A percentile compares a stretch with the other conserved stretches of the same genome.
phyloP scores from a whole-genome alignment of 2,329 filamentous ascomycete species.

The Aulographum hederae region DNA sequence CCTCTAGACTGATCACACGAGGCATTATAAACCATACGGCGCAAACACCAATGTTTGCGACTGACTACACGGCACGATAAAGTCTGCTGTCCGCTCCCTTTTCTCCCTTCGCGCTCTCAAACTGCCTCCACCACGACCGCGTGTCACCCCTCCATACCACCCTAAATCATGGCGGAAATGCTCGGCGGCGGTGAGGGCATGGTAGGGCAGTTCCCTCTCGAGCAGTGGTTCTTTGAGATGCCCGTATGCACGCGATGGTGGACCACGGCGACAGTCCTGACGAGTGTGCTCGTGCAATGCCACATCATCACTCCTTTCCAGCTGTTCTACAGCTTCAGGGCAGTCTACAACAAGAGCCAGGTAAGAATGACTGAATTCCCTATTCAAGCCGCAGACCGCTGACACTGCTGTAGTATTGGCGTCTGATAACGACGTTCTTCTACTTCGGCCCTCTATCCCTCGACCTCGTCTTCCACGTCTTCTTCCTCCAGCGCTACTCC shows the following conservation, averaged over 20 bases:
- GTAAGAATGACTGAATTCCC: slow-evolving; percentile 28
- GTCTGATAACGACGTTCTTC: slow-evolving; percentile 85
- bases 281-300: slow-evolving; percentile 80
- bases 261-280: slow-evolving; percentile 82
- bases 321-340: slow-evolving; percentile 88
- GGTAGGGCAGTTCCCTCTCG: slow-evolving; percentile 72
- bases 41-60: too few relatives aligned
- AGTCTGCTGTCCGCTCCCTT: too few relatives aligned
- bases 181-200: slow-evolving; percentile 25
- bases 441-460: slow-evolving; percentile 92
- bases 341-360: slow-evolving; percentile 83
- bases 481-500: slow-evolving; percentile 93
- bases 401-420: slow-evolving; percentile 59
- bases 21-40: too few relatives aligned
- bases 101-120: too few relatives aligned
- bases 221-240: slow-evolving; percentile 99
- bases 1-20: too few relatives aligned
- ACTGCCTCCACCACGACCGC: too few relatives aligned
- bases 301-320: slow-evolving; percentile 85
- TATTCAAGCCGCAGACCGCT: slow-evolving; percentile 4
- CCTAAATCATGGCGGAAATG: slow-evolving; percentile 25
- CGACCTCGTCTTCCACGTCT: slow-evolving; percentile 92
- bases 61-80: too few relatives aligned
- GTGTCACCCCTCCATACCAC: too few relatives aligned
- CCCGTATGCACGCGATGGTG: slow-evolving; percentile 90